These are phyloP conservation scores for Tylopilus sp. DNA, from an alignment of 1,284 basidiomycete species.

Conservation along the genomic window DNA sequence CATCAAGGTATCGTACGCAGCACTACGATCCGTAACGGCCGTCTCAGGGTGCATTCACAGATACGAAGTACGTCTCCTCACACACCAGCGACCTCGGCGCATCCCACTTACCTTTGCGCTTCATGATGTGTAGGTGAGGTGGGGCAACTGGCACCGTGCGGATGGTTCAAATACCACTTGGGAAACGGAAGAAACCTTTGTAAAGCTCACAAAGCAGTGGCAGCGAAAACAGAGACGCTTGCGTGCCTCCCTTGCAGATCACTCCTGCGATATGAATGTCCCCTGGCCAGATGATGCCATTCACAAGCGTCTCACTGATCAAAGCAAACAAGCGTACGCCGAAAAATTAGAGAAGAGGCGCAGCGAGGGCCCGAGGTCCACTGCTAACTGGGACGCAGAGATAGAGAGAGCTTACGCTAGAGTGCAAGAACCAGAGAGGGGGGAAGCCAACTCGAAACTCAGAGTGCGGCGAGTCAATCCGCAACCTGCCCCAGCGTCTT, in stretches of 20 bases:
- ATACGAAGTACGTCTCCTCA: conserved; percentile 32
- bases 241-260: conserved; percentile 17
- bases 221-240: conserved; percentile 16
- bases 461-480: conserved; percentile 19
- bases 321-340: conserved; percentile 41
- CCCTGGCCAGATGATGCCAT: conserved; percentile 37
- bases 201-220: conserved; percentile 32
- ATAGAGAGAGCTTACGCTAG: conserved; percentile 20
- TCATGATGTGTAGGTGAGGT: conserved; percentile 36
- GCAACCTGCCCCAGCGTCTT: conserved; percentile 7
- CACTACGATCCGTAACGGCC: background rate
- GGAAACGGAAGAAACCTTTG: conserved; percentile 26
- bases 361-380: conserved; percentile 6
- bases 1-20: conserved; percentile 26
- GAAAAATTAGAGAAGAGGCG: conserved; percentile 37
- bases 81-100: background rate
- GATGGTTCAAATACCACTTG: conserved; percentile 44
- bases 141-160: conserved; percentile 37
- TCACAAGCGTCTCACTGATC: conserved; percentile 40
- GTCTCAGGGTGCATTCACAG: conserved; percentile 19
- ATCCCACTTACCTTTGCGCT: background rate
- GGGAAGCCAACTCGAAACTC: conserved; percentile 26
- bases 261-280: conserved; percentile 27
- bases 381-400: conserved; percentile 29
- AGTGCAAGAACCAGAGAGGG: conserved; percentile 29